These are phyloP conservation scores for Xylariaceae sp. DNA, from an alignment of 2,329 filamentous ascomycete genomes.

Conservation along the genomic window DNA sequence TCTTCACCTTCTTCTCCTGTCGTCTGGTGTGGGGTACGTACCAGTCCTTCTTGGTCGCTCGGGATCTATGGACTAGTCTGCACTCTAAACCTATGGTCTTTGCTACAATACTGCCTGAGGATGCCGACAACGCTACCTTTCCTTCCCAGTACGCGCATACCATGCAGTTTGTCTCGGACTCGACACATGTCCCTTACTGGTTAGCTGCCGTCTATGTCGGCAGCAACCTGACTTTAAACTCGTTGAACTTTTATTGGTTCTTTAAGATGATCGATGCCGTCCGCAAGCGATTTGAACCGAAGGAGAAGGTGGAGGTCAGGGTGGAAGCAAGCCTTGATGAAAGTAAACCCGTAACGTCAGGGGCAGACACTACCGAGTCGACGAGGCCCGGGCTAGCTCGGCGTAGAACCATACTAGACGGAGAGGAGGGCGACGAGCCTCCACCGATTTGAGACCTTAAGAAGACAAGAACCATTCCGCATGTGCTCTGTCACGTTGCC, in stretches of 20 bases:
- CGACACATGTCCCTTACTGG: constrained; percentile 67
- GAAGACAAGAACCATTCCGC: neutral
- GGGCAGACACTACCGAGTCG: constrained; percentile 27
- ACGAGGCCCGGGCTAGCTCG: constrained; percentile 27
- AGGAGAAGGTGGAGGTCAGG: constrained; percentile 34
- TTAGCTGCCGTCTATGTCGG: constrained; percentile 68
- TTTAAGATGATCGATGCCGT: constrained; percentile 83
- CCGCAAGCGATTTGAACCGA: constrained; percentile 70
- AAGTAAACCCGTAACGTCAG: constrained; percentile 36
- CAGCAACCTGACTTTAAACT: constrained; percentile 73
- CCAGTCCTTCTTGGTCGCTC: constrained; percentile 69
- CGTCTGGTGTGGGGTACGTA: constrained; percentile 79
- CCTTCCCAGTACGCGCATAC: constrained; percentile 43
- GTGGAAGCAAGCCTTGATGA: constrained; percentile 26
- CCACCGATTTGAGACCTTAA: constrained; percentile 32
- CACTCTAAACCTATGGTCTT: constrained; percentile 43
- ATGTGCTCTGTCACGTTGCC: neutral
- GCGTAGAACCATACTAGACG: constrained; percentile 36
- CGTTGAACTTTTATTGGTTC: constrained; percentile 84
- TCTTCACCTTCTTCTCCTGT: constrained; percentile 74
- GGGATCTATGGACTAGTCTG: constrained; percentile 67
- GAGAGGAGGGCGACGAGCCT: constrained; percentile 36
- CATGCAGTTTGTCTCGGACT: constrained; percentile 54
- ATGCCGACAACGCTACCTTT: constrained; percentile 38
- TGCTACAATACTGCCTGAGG: constrained; percentile 38